Percentiles rank a stretch among this genome's conserved stretches.
phyloP scores from a whole-genome alignment of 2,329 filamentous ascomycete genomes.

The Nothophaeocryptopus gaeumannii region DNA sequence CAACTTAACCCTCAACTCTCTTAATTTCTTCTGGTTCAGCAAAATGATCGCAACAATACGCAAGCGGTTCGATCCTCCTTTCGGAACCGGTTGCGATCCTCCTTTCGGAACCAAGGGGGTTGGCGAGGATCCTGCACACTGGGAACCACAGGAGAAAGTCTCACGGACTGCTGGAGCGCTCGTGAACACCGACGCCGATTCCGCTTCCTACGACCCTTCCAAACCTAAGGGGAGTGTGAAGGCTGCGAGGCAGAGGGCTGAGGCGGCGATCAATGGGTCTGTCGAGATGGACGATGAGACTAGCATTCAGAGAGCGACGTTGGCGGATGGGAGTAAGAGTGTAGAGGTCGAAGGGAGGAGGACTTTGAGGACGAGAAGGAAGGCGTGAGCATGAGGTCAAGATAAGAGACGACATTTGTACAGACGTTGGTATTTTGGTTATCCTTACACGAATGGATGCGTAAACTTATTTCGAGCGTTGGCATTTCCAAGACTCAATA shows the following conservation, averaged over 20 bases:
- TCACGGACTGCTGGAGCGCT: constrained; percentile 13
- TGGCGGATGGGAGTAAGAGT: constrained; percentile 20
- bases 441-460: no score
- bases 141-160: constrained; percentile 27
- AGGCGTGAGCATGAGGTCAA: constrained; percentile 14
- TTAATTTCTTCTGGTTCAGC: constrained; percentile 83
- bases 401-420: neutral
- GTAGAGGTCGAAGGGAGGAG: constrained; percentile 18
- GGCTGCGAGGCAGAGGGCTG: constrained; percentile 24
- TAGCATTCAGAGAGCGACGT: constrained; percentile 12
- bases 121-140: constrained; percentile 27
- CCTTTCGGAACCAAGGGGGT: constrained; percentile 46
- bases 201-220: neutral
- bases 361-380: constrained; percentile 24
- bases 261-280: constrained; percentile 19
- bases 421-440: no score
- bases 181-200: neutral
- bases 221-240: constrained; percentile 26
- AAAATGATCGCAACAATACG: constrained; percentile 81
- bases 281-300: constrained; percentile 12
- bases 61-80: constrained; percentile 67
- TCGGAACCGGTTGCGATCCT: constrained; percentile 50
- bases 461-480: no score
- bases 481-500: no score
- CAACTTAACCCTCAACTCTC: constrained; percentile 68